Base-by-base conservation (phyloP, 805 yeast genomes). In the Kazachstania africana region DNA sequence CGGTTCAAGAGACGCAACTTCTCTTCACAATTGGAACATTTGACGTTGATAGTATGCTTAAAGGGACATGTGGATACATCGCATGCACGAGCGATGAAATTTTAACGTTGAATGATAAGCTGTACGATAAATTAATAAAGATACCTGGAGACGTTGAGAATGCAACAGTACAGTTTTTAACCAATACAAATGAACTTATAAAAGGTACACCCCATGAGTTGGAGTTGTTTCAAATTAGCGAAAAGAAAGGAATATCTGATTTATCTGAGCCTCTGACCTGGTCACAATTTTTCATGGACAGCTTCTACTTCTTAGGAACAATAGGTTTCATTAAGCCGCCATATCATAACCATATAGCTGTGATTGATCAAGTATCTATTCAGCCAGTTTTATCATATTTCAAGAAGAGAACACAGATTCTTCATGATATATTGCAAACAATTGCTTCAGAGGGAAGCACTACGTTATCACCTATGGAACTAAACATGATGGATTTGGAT, bases 51-150 rank as follows among this genome's bases (percentile, higher is more conserved):
- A 24, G 20, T 14, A 35, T 37, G 24, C 32, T 37, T 2, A 31
- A 25, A 12, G 14, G 14, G 3, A 16, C 31, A 4, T 19, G 28
- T 6, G 47, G 53, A 4, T 50, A 37, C 32, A 37, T 54, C 15
- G 59, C 57, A 12, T 51, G 52, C 15, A 52, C 59, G 4, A 50
- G 51, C 28, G 59, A 54, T 31, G 54, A 47, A 25, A 44, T 54
- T 20, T 29, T 54, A 20, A 19, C 40, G 6, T 39, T 35, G 25
- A 46, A 43, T 19, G 32, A 41, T 4, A 52, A 50, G 19, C 32
- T 50, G 6, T 53, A 42, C 29, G 59, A 53, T 31, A 40, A 41
- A 17, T 35, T 45, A 3, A 26, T 53, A 20, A 43, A 32, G 31
- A 27, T 52, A 16, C 44, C 47, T 4, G 30, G 25, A 27, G 19